Evolutionary conservation across 306 rosid species (phyloP).

Genomic region (Cercis canadensis): DNA sequence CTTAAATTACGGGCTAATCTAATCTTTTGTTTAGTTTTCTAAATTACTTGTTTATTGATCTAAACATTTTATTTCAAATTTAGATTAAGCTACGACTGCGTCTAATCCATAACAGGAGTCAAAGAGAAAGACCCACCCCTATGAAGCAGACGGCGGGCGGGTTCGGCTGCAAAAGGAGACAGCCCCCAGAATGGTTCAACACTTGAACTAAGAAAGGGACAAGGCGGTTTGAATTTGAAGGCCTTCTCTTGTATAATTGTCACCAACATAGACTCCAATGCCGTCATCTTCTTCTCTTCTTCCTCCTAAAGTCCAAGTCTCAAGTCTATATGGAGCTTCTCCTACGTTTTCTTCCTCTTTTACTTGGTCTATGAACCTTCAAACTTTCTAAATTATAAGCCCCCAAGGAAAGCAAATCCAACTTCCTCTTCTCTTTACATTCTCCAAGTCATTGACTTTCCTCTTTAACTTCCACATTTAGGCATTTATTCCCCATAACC

Average conservation of each 20-base stretch:
- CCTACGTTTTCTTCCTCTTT: neutral
- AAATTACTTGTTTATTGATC: no score
- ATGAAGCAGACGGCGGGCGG: no score
- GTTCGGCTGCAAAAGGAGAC: no score
- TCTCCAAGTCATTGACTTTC: neutral
- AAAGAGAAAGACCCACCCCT: no score
- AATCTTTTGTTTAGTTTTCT: no score
- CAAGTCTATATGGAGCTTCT: conserved; percentile 36
- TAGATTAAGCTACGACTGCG: no score
- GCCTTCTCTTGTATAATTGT: neutral
- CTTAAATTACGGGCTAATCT: no score
- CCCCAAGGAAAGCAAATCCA: conserved; percentile 38
- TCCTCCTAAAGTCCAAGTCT: conserved; percentile 50
- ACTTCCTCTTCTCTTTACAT: conserved; percentile 16
- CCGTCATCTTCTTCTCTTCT: conserved; percentile 31
- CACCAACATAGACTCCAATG: conserved; percentile 1
- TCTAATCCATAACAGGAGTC: no score
- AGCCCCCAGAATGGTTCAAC: no score
- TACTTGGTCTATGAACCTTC: neutral
- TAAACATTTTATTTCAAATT: no score
- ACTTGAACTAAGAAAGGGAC: neutral
- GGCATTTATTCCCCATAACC: neutral
- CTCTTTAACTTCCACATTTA: conserved; percentile 17
- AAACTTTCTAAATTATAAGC: neutral
- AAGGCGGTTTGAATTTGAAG: conserved; percentile 5